Evolutionary conservation across 2,329 filamentous ascomycete genomes (phyloP), one percentile per base, ranked within the genome.

Genomic region (Ophiostoma pallidulum): DNA sequence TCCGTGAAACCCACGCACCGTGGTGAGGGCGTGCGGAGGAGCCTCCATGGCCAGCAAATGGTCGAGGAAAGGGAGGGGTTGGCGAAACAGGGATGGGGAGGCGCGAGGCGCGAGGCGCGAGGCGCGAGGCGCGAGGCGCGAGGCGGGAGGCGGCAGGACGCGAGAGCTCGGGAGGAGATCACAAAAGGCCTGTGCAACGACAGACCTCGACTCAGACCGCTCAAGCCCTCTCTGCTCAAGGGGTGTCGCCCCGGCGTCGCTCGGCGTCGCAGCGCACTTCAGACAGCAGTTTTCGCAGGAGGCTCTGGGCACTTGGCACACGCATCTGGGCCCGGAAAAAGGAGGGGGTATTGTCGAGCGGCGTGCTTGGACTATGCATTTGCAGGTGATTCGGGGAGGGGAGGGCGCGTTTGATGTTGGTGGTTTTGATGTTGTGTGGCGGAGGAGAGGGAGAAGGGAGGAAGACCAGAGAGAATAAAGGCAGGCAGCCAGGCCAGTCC

Each of bases 301-400:
- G 64, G 61, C 69, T 65, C 61, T 72, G 67, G 63, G 67, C 66
- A 65, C 66, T 70, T 57, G 69, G 66, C 60, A 69, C 61, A 64
- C 71, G 73, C 75, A 79, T 79, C 72, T 77, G 74, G 71, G 67
- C 68, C 60, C 67, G 69, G 65, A 73, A 73, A 59, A 72, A 71
- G 58, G 69, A 70, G 56, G 70, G 65, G 57, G 68, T 66, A 53
- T 62, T 64, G 53, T 62, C 58, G 62, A 67, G 60, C 58, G 58
- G 60, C 13, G 54, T 65, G 62, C 59, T 65, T 66, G 68, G 70
- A 68, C 67, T 72, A 76, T 75, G 74, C 75, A 79, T 79, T 78
- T 63, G 71, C 63, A n/a, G 12, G 19, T 24, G 24, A 18, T n/a
- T 10, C n/a, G 8, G 19, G 20, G 24, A 31, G 32, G 40, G 22